phyloP scores from a whole-genome alignment of 1,139 yeast species.

The Debaryomycetaceae sp. region DNA sequence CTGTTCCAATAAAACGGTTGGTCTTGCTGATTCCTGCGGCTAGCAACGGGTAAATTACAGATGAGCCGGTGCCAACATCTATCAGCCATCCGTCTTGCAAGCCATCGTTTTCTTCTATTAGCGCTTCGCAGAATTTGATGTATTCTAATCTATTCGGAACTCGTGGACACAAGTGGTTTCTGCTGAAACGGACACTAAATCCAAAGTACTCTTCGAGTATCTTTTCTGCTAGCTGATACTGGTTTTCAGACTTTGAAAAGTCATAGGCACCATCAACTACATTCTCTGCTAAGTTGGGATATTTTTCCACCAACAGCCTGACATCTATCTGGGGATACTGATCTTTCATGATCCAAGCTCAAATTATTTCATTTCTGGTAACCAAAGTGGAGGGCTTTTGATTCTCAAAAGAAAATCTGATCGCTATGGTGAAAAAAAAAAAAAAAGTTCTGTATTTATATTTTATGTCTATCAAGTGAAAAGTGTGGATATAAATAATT shows the following conservation, averaged over 20 bases:
- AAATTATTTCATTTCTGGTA: not conserved
- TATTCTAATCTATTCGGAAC: slow-evolving; percentile 18
- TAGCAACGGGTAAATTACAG: slow-evolving; percentile 16
- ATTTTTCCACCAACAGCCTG: slow-evolving; percentile 6
- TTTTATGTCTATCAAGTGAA: no score
- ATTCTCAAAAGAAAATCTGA: not conserved
- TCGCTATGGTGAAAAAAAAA: no score
- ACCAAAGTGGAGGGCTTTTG: not conserved
- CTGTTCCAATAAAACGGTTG: slow-evolving; percentile 13
- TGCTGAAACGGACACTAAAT: slow-evolving; percentile 8
- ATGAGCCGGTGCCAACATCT: slow-evolving; percentile 23
- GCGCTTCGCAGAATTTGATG: slow-evolving; percentile 9
- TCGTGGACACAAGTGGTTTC: slow-evolving; percentile 18
- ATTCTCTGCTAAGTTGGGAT: slow-evolving; percentile 7
- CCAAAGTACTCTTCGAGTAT: slow-evolving; percentile 14
- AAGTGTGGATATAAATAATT: no score
- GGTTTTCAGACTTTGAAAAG: slow-evolving; percentile 11
- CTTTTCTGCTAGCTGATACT: slow-evolving; percentile 15
- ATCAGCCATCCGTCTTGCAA: slow-evolving; percentile 9
- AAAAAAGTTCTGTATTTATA: no score
- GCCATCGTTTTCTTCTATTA: slow-evolving; percentile 1
- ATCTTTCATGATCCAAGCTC: not conserved
- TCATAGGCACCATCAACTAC: slow-evolving; percentile 7
- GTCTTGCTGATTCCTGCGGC: slow-evolving; percentile 4
- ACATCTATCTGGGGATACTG: slow-evolving; percentile 7